These are phyloP conservation scores for Agrocybe praecox DNA, from an alignment of 768 basidiomycete genomes.

Conservation along the genomic window DNA sequence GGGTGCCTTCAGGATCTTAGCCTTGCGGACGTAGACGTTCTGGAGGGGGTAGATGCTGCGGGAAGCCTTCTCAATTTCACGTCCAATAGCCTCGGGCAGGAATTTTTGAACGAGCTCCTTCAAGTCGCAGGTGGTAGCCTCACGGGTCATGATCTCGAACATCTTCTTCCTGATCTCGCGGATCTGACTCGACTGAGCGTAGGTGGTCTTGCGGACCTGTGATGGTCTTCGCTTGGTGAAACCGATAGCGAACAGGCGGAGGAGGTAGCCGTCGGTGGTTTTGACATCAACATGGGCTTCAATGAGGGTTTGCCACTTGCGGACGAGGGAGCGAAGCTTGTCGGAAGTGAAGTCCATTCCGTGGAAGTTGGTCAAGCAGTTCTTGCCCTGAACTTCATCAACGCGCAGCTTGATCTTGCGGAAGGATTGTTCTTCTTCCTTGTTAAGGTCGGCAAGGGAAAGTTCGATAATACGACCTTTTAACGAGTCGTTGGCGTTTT, in stretches of 20 bases:
- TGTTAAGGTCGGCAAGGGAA: constrained; percentile 96
- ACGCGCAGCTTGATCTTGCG: constrained; percentile 99
- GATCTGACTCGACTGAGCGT: constrained; percentile 93
- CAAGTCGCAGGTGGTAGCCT: constrained; percentile 93
- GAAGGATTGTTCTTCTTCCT: constrained; percentile 99
- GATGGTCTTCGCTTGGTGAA: constrained; percentile 97
- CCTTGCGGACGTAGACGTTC: constrained; percentile 99
- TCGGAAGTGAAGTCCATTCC: constrained; percentile 99
- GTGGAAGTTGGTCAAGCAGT: constrained; percentile 99
- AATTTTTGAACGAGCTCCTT: constrained; percentile 99
- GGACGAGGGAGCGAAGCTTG: constrained; percentile 98
- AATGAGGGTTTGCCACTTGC: constrained; percentile 99
- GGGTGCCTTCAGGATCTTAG: constrained; percentile 97
- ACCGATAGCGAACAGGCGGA: constrained; percentile 97
- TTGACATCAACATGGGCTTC: constrained; percentile 99
- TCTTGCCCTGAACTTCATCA: constrained; percentile 97
- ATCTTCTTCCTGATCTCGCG: constrained; percentile 99
- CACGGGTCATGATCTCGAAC: constrained; percentile 98
- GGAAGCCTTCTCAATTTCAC: constrained; percentile 98
- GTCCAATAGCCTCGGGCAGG: constrained; percentile 96
- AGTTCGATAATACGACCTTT: constrained; percentile 97
- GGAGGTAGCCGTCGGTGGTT: constrained; percentile 98
- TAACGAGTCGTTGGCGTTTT: constrained; percentile 98
- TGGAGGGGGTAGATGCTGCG: constrained; percentile 98
- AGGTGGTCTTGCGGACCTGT: constrained; percentile 99